Conservation (phyloP, 305 asterid species). For the Rubia peregrina region DNA sequence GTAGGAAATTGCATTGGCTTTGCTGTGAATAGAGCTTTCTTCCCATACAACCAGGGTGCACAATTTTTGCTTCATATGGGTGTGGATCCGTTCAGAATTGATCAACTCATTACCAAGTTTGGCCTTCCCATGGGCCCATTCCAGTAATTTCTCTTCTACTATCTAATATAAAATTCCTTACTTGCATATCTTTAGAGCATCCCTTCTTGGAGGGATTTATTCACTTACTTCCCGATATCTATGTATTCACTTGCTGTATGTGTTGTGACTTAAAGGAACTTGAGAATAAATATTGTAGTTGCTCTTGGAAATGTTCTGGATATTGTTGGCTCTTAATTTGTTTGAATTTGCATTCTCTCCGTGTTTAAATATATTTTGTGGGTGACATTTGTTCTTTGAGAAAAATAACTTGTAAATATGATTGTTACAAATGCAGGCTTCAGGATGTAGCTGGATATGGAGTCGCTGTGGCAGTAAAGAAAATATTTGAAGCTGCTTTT, state of each 20-base stretch:
- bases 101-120: constrained; percentile 60
- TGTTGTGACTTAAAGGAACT: constrained; percentile 4
- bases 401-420: constrained; percentile 21
- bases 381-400: neutral
- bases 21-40: constrained; percentile 96
- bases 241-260: neutral
- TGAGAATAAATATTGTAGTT: neutral
- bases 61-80: constrained; percentile 68
- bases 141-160: constrained; percentile 52
- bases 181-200: neutral
- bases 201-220: neutral
- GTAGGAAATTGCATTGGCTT: constrained; percentile 97
- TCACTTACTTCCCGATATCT: neutral
- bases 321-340: neutral
- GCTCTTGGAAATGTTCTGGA: neutral
- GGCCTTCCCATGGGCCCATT: constrained; percentile 98
- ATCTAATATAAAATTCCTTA: neutral
- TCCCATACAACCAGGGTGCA: constrained; percentile 82
- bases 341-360: neutral
- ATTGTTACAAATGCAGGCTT: constrained; percentile 47
- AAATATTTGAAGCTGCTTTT: constrained; percentile 51
- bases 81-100: constrained; percentile 83
- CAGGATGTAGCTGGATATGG: constrained; percentile 96
- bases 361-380: neutral
- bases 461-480: constrained; percentile 61